These are phyloP conservation scores for Candida patagonica DNA, from an alignment of 805 yeast species.

Conservation along the genomic window DNA sequence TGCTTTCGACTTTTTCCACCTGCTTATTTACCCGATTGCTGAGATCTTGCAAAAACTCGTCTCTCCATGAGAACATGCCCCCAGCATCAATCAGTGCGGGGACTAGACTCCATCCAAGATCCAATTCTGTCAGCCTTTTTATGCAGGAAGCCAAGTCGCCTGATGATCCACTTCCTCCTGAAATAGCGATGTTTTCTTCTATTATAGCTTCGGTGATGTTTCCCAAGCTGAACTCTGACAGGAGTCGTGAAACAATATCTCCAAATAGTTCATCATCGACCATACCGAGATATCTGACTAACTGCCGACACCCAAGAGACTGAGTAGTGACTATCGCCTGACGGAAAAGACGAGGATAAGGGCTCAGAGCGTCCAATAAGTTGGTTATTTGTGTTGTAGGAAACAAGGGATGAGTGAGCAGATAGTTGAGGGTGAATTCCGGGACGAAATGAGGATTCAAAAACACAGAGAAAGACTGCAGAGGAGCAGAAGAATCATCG, in stretches of 20 bases:
- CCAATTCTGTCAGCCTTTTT: slow-evolving; percentile 36
- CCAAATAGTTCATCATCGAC: slow-evolving; percentile 54
- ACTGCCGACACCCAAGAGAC: slow-evolving; percentile 52
- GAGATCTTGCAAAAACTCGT: slow-evolving; percentile 39
- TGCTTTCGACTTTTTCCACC: slow-evolving; percentile 31
- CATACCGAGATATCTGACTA: slow-evolving; percentile 50
- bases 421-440: slow-evolving; percentile 54
- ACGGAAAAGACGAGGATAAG: slow-evolving; percentile 57
- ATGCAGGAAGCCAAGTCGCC: slow-evolving; percentile 26
- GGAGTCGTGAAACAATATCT: slow-evolving; percentile 58
- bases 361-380: slow-evolving; percentile 43
- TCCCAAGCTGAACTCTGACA: slow-evolving; percentile 53
- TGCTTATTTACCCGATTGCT: slow-evolving; percentile 38
- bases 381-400: slow-evolving; percentile 52
- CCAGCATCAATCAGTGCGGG: slow-evolving; percentile 62
- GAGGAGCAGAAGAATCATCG: neutral
- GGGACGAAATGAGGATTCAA: slow-evolving; percentile 29
- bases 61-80: slow-evolving; percentile 59
- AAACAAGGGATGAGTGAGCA: slow-evolving; percentile 80
- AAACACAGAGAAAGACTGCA: neutral
- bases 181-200: slow-evolving; percentile 12
- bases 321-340: slow-evolving; percentile 79
- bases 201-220: slow-evolving; percentile 23
- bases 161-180: slow-evolving; percentile 5
- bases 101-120: slow-evolving; percentile 52